Conservation (phyloP, 2,329 filamentous ascomycete genomes). For the Alternaria sp. region DNA sequence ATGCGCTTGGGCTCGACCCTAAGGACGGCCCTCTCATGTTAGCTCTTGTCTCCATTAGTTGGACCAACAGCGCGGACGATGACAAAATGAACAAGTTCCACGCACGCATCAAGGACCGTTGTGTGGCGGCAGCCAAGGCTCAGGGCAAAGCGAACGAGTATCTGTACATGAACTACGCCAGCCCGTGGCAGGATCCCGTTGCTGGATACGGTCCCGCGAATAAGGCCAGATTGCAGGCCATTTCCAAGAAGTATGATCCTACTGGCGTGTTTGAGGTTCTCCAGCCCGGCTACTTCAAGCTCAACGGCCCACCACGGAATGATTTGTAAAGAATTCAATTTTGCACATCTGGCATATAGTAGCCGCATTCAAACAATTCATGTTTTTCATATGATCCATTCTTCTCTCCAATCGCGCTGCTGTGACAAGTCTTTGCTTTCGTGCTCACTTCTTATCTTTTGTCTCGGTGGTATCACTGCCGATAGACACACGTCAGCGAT, state of each 20-base stretch:
- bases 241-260: slow-evolving; percentile 30
- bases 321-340: background rate
- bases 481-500: background rate
- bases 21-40: slow-evolving; percentile 28
- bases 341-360: background rate
- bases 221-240: slow-evolving; percentile 22
- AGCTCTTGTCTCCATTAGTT: slow-evolving; percentile 22
- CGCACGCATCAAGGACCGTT: slow-evolving; percentile 20
- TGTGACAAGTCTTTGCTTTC: background rate
- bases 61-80: slow-evolving; percentile 32
- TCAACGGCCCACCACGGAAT: slow-evolving; percentile 20
- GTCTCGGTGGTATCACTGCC: background rate
- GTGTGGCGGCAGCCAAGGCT: slow-evolving; percentile 7
- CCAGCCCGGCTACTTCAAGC: slow-evolving; percentile 31
- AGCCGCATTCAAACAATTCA: background rate
- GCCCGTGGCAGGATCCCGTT: slow-evolving; percentile 51
- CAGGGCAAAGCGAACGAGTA: slow-evolving; percentile 17
- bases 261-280: slow-evolving; percentile 24
- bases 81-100: slow-evolving; percentile 24
- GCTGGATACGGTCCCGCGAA: slow-evolving; percentile 51
- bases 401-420: background rate
- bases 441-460: background rate
- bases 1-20: slow-evolving; percentile 36
- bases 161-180: slow-evolving; percentile 58
- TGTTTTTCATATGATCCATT: background rate